Conservation (phyloP, 2,329 filamentous ascomycete genomes). For the Fusarium siculi region DNA sequence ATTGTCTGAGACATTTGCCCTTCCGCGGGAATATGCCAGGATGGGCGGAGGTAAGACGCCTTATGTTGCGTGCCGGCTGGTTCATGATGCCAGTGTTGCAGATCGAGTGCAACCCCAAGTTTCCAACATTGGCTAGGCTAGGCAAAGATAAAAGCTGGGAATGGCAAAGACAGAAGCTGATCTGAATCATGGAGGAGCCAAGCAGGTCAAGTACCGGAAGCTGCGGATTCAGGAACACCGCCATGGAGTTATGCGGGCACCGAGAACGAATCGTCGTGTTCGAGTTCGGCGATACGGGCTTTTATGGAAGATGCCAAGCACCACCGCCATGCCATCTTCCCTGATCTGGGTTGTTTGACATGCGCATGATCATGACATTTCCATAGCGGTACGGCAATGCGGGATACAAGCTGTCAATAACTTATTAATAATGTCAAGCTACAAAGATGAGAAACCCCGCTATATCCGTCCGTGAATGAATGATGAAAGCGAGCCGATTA, state of each 20-base stretch:
- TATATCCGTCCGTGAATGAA: not conserved
- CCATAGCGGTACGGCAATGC: not conserved
- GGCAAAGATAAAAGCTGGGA: not conserved
- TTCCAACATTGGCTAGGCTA: not conserved
- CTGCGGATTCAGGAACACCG: slow-evolving; percentile 22
- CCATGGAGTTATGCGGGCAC: slow-evolving; percentile 7
- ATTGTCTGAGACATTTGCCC: slow-evolving; percentile 9
- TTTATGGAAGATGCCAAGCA: slow-evolving; percentile 23
- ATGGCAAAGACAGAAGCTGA: not conserved
- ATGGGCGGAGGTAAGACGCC: slow-evolving; percentile 1
- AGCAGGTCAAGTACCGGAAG: slow-evolving; percentile 27
- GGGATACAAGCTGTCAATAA: slow-evolving; percentile 2
- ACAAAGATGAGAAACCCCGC: not conserved
- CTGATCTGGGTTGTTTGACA: not conserved
- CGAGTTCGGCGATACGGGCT: slow-evolving; percentile 24
- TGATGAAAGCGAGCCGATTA: slow-evolving; percentile 4
- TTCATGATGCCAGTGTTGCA: not conserved
- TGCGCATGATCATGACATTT: slow-evolving; percentile 13
- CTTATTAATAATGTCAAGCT: slow-evolving; percentile 23
- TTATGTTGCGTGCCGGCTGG: slow-evolving; percentile 1
- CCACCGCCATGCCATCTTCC: slow-evolving; percentile 8
- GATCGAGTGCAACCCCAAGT: not conserved
- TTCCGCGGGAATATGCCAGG: slow-evolving; percentile 8
- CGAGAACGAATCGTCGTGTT: slow-evolving; percentile 27
- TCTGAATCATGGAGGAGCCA: slow-evolving; percentile 4